Conservation (phyloP, 1,139 yeast species). For the Geotrichum aggregatum region DNA sequence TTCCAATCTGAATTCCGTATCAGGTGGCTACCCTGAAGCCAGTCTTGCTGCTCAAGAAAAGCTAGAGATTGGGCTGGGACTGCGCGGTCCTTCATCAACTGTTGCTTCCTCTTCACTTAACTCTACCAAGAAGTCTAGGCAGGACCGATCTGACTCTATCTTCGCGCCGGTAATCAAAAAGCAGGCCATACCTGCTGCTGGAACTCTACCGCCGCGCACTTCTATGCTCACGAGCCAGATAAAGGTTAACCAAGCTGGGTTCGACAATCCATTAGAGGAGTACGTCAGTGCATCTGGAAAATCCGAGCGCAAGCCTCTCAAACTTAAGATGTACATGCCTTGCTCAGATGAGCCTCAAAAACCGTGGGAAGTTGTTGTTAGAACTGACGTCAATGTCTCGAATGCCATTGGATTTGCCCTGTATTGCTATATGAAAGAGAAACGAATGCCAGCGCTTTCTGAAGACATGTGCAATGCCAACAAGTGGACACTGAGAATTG, state of each 20-base stretch:
- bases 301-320: constrained; percentile 37
- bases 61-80: constrained; percentile 21
- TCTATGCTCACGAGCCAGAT: constrained; percentile 34
- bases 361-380: constrained; percentile 41
- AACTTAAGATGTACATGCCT: constrained; percentile 41
- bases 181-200: not conserved
- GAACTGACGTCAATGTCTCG: constrained; percentile 40
- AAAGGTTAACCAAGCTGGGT: constrained; percentile 32
- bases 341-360: constrained; percentile 33
- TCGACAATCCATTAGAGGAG: constrained; percentile 42
- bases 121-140: not conserved
- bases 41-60: constrained; percentile 19
- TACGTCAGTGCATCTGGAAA: constrained; percentile 42
- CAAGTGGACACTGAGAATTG: constrained; percentile 43
- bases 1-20: not conserved
- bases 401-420: constrained; percentile 45
- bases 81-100: constrained; percentile 12
- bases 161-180: constrained; percentile 13
- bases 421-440: constrained; percentile 35
- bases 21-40: constrained; percentile 7
- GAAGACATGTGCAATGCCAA: constrained; percentile 39
- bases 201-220: not conserved
- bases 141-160: not conserved
- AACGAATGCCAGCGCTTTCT: constrained; percentile 34
- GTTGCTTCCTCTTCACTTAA: not conserved